Conservation (phyloP, 2,329 filamentous ascomycete species). For the Cadophora gregata region DNA sequence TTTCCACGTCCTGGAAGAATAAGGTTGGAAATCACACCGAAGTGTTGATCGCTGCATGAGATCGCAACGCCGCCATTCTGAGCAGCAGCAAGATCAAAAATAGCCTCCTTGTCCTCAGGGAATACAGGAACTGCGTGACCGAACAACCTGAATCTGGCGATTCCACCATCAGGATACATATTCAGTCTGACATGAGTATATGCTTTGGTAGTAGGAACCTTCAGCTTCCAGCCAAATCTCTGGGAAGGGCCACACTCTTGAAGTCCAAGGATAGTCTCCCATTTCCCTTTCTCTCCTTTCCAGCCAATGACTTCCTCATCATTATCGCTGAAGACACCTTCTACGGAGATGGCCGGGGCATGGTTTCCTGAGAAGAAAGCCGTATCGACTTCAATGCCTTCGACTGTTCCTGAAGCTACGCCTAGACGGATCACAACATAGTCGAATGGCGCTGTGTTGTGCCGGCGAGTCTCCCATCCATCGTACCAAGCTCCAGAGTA, state of each 20-base stretch:
- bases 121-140: slow-evolving; percentile 79
- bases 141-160: slow-evolving; percentile 79
- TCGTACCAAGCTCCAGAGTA: slow-evolving; percentile 74
- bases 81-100: slow-evolving; percentile 78
- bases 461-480: slow-evolving; percentile 71
- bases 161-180: slow-evolving; percentile 87
- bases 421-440: slow-evolving; percentile 71
- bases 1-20: slow-evolving; percentile 79
- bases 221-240: slow-evolving; percentile 75
- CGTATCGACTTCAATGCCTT: slow-evolving; percentile 80
- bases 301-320: slow-evolving; percentile 71
- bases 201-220: slow-evolving; percentile 62
- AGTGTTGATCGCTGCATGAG: slow-evolving; percentile 82
- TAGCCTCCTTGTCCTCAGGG: slow-evolving; percentile 65
- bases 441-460: slow-evolving; percentile 69
- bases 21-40: slow-evolving; percentile 80
- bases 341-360: slow-evolving; percentile 78
- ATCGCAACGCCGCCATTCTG: slow-evolving; percentile 80
- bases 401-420: slow-evolving; percentile 73
- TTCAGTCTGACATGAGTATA: slow-evolving; percentile 82
- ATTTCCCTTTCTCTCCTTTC: slow-evolving; percentile 63
- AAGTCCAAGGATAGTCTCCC: slow-evolving; percentile 73
- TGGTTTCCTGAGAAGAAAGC: slow-evolving; percentile 84
- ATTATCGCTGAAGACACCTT: slow-evolving; percentile 72
- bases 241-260: slow-evolving; percentile 77